Base-by-base conservation (phyloP, 805 yeast genomes). In the Limtongozyma cylindracea region DNA sequence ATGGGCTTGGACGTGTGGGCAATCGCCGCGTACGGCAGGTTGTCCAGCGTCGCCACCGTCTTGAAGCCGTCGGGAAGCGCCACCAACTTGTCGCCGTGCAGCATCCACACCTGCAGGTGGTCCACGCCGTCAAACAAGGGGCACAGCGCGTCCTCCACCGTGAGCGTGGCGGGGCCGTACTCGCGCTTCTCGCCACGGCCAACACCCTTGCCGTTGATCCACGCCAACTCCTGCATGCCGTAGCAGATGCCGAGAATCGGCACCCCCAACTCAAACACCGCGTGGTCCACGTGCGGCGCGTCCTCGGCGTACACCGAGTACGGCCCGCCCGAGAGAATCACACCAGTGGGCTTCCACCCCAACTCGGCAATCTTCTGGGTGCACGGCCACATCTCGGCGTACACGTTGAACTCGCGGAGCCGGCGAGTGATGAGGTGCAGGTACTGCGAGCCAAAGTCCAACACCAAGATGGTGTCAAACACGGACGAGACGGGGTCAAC, bases 311-410 rank as follows among this genome's bases (percentile, higher is more conserved):
- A 88, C 22, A 88, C 98, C 8, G 96, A 80, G 69, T 77, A 88
- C 24, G 98, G 98, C 32, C 93, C 88, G 31, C 98, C 98, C 21
- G 95, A 80, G 30, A 88, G 56, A 40, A 88, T 88, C 27, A 88
- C 70, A 53, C 98, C 98, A 46, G 70, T 76, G 34, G 98, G 98
- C 44, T 66, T 82, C 91, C 94, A 88, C 27, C 68, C 49, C 37
- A 88, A 61, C 34, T 84, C 95, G 24, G 71, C 45, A 42, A 88
- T 84, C 57, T 88, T 88, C 53, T 91, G 98, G 24, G 98, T 88
- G 54, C 98, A 88, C 34, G 98, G 98, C 31, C 88, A 63, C 98
- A 88, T 88, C 55, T 88, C 98, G 33, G 98, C 96, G 49, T 88
- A 88, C 33, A 88, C 84, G 47, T 88, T 80, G 59, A 82, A 76